Evolutionary conservation across 2,329 filamentous ascomycete genomes (phyloP).

Genomic region (Tolypocladium inflatum): DNA sequence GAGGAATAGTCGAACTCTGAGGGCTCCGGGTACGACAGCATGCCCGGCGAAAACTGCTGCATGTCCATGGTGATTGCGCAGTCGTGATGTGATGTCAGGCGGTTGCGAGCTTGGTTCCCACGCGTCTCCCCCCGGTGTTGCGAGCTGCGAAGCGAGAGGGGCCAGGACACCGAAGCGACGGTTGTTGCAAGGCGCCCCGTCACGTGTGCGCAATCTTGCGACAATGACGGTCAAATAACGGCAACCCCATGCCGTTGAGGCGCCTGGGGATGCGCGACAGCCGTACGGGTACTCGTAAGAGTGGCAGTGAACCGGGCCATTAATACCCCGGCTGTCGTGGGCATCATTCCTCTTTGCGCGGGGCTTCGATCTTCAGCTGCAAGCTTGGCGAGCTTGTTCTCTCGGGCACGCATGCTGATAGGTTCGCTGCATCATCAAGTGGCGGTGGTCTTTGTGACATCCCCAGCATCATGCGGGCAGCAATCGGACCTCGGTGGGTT

Average conservation of each 20-base stretch:
- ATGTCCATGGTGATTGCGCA: conserved; percentile 16
- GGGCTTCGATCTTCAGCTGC: neutral
- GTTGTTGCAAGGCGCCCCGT: neutral
- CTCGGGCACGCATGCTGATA: neutral
- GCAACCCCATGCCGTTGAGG: neutral
- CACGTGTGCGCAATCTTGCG: neutral
- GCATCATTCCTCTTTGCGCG: neutral
- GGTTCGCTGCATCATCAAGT: too few species aligned
- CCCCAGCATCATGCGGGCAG: neutral
- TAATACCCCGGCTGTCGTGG: conserved; percentile 14
- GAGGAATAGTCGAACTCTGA: conserved; percentile 27
- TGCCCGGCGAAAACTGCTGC: conserved; percentile 13
- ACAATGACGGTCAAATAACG: neutral
- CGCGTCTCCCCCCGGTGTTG: neutral
- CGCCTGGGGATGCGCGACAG: neutral
- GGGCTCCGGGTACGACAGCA: conserved; percentile 20
- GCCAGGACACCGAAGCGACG: neutral
- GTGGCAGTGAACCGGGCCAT: conserved; percentile 19
- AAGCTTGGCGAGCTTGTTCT: neutral
- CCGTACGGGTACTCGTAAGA: too few species aligned
- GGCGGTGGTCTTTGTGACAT: too few species aligned
- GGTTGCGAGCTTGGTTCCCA: neutral
- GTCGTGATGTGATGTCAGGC: neutral
- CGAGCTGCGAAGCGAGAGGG: neutral
- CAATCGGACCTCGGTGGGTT: neutral